Conservation (phyloP, 1,284 basidiomycete species). For the Puccinia coronata region DNA sequence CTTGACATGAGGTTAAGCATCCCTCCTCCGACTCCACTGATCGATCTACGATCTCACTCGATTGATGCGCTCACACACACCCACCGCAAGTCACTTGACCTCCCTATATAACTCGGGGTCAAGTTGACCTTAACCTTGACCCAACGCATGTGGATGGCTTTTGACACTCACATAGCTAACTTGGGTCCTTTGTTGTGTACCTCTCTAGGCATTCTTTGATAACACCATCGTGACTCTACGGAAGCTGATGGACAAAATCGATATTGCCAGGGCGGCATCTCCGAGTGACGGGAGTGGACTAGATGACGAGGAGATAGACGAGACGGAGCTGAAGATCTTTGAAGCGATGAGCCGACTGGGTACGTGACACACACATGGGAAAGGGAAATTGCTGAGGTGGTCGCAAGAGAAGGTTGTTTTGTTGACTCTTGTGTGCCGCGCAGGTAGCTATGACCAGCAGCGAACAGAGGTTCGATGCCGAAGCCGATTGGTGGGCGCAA, state of each 20-base stretch:
- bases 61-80: too few relatives aligned
- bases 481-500: slow-evolving; percentile 28
- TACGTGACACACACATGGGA: too few relatives aligned
- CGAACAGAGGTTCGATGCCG: slow-evolving; percentile 33
- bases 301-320: slow-evolving; percentile 29
- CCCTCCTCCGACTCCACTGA: too few relatives aligned
- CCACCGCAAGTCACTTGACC: too few relatives aligned
- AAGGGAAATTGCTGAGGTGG: too few relatives aligned
- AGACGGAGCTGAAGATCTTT: slow-evolving; percentile 34
- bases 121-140: too few relatives aligned
- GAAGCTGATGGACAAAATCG: slow-evolving; percentile 1
- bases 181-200: neutral
- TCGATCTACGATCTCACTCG: too few relatives aligned
- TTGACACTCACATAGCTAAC: neutral
- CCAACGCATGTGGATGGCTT: too few relatives aligned
- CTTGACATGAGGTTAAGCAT: too few relatives aligned
- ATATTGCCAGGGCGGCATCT: neutral
- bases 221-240: neutral
- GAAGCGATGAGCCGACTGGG: slow-evolving; percentile 21
- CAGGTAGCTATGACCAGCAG: slow-evolving; percentile 26
- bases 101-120: too few relatives aligned
- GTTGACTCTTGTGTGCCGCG: neutral
- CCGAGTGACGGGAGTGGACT: slow-evolving; percentile 10
- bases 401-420: too few relatives aligned
- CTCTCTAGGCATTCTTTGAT: slow-evolving; percentile 40